A percentile compares a stretch with the other conserved stretches of the same genome.
Conservation (phyloP, 768 basidiomycete species). For the Dendrothele bispora region DNA sequence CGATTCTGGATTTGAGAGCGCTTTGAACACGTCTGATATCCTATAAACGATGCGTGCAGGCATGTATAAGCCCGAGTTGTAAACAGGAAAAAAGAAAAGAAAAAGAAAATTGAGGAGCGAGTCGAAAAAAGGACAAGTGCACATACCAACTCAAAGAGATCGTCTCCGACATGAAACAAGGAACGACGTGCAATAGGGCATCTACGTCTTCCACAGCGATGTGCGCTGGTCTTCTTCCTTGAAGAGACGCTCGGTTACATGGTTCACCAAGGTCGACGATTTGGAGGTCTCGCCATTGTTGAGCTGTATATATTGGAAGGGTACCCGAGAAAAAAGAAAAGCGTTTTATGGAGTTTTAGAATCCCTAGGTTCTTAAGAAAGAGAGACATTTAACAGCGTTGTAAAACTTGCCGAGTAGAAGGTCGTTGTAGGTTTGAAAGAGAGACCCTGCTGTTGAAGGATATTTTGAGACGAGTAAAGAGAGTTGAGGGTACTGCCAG, state of each 20-base stretch:
- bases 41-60: too few species aligned
- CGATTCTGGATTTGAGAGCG: constrained; percentile 44
- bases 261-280: constrained; percentile 54
- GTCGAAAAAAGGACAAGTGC: not conserved
- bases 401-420: constrained; percentile 50
- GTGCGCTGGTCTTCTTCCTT: constrained; percentile 54
- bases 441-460: constrained; percentile 58
- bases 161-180: constrained; percentile 67
- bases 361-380: too few species aligned
- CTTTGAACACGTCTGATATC: constrained; percentile 57
- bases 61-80: not conserved
- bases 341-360: too few species aligned
- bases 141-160: constrained; percentile 62
- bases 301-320: constrained; percentile 44
- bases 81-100: not conserved
- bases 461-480: constrained; percentile 51
- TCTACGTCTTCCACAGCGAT: constrained; percentile 46
- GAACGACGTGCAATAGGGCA: constrained; percentile 51
- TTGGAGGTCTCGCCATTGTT: constrained; percentile 68
- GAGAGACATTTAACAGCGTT: not conserved
- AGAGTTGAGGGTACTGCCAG: not conserved
- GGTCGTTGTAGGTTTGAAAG: constrained; percentile 78
- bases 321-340: constrained; percentile 4
- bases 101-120: not conserved
- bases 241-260: constrained; percentile 57